Percentiles rank a stretch among this genome's conserved stretches.
These are phyloP conservation scores for Neurospora sp. DNA, from an alignment of 495 filamentous ascomycete genomes.

Conservation along the genomic window DNA sequence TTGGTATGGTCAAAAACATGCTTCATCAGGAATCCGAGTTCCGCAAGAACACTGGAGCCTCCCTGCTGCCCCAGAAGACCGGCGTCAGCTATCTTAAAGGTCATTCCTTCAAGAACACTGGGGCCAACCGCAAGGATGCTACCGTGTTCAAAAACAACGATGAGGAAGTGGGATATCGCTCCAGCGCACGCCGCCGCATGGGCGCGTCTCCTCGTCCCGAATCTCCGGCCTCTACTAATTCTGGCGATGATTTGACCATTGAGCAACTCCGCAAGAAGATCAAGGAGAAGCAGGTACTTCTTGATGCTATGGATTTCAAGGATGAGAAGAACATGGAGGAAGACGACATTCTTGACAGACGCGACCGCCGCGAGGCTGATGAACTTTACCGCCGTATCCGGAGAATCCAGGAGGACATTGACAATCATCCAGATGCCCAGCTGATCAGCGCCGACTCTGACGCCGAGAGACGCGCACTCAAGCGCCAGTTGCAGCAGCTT, in stretches of 20 bases:
- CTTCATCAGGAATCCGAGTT: slow-evolving; percentile 83
- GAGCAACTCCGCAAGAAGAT: slow-evolving; percentile 91
- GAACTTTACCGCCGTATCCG: slow-evolving; percentile 88
- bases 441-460: slow-evolving; percentile 67
- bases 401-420: slow-evolving; percentile 94
- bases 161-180: slow-evolving; percentile 79
- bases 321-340: slow-evolving; percentile 85
- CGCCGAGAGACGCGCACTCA: slow-evolving; percentile 74
- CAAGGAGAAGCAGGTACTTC: slow-evolving; percentile 83
- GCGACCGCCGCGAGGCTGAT: slow-evolving; percentile 85
- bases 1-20: slow-evolving; percentile 85
- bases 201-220: slow-evolving; percentile 66
- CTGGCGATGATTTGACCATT: slow-evolving; percentile 69
- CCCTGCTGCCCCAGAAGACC: slow-evolving; percentile 88
- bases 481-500: slow-evolving; percentile 76
- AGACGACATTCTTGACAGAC: slow-evolving; percentile 82
- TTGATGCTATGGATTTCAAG: slow-evolving; percentile 97
- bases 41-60: slow-evolving; percentile 72
- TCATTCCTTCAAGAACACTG: slow-evolving; percentile 69
- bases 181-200: slow-evolving; percentile 81
- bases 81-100: slow-evolving; percentile 95
- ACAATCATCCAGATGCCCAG: slow-evolving; percentile 73
- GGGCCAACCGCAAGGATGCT: slow-evolving; percentile 69
- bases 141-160: slow-evolving; percentile 97
- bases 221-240: slow-evolving; percentile 60